Evolutionary conservation across 2,329 filamentous ascomycete species (phyloP), one percentile per base, ranked within the genome.

Genomic region (Leptosphaerulina australis): DNA sequence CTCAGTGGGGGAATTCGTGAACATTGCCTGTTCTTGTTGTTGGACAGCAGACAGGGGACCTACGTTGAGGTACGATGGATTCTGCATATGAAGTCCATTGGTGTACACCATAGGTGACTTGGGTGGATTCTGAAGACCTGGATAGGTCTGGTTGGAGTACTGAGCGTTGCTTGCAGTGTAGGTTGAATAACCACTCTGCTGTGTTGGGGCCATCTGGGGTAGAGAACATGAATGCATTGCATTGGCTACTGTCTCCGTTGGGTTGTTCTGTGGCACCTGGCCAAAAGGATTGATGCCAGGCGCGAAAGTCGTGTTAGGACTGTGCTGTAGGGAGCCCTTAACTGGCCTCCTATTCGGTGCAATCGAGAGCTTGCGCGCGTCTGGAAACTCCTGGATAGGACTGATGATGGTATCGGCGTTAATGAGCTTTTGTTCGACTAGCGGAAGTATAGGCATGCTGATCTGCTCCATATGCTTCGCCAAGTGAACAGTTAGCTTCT

Each of bases 381-480:
- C 69, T 15, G 70, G 64, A 29, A 69, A 55, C 45, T 71, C 70
- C 8, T 72, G 68, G 4, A 74, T 65, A 7, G 71, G 70, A 29
- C 69, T 72, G 41, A 72, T 71, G 36, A 72, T 66, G 6, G 69
- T 70, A 39, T 72, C 69, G 6, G 66, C 69, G 30, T 67, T 68
- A 20, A 74, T 62, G 9, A 70, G 64, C 48, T 73, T 75, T 39
- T 73, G 66, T 26, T 74, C 69, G 2, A 76, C 70, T 21, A 76
- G 62, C 5, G 67, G 61, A 10, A 96, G 77, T 24, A 96, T 83
- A 0, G 92, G 91, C 66, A 96, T 82, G 63, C 89, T 90, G 66
- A 96, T 88, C 59, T 91, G 86, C 72, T 96, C 91, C 91, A 97
- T 94, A 70, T 97, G 92, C 72, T 93, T 93, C 39, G 91, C 91